phyloP scores from a whole-genome alignment of 2,329 filamentous ascomycete genomes.

The Dactylonectria estremocensis region DNA sequence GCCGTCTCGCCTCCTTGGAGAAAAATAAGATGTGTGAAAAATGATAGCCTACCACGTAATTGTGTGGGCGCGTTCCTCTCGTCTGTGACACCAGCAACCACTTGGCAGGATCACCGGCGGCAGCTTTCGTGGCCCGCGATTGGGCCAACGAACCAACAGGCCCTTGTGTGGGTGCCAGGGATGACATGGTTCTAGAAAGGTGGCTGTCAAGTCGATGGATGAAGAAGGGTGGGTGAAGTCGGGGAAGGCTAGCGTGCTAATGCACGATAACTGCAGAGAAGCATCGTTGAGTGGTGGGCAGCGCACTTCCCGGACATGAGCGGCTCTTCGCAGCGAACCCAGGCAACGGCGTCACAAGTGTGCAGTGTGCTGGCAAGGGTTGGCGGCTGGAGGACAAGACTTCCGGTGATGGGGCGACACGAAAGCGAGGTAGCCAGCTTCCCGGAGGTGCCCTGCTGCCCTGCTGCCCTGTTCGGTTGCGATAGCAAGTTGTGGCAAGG shows the following conservation, averaged over 20 bases:
- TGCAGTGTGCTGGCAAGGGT: slow-evolving; percentile 21
- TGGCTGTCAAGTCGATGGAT: slow-evolving; percentile 29
- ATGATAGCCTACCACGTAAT: neutral
- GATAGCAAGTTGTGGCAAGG: slow-evolving; percentile 34
- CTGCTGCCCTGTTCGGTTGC: slow-evolving; percentile 15
- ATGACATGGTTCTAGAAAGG: slow-evolving; percentile 39
- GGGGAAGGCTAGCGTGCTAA: slow-evolving; percentile 26
- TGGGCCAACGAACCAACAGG: slow-evolving; percentile 15
- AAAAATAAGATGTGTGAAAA: neutral
- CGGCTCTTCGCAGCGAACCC: slow-evolving; percentile 28
- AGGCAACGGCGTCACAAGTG: slow-evolving; percentile 20
- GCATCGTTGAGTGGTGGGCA: slow-evolving; percentile 21
- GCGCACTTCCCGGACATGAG: slow-evolving; percentile 31
- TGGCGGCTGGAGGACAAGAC: slow-evolving; percentile 27
- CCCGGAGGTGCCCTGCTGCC: slow-evolving; percentile 5
- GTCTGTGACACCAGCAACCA: neutral
- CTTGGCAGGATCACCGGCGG: neutral
- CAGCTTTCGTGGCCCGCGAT: slow-evolving; percentile 4
- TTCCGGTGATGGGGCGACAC: slow-evolving; percentile 39
- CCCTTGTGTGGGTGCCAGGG: neutral
- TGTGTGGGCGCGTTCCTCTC: neutral
- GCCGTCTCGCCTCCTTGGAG: neutral
- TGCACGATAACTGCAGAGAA: slow-evolving; percentile 12
- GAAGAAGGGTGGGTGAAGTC: slow-evolving; percentile 17
- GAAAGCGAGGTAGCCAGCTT: slow-evolving; percentile 24